Conservation (phyloP, 768 basidiomycete species). For the Saitozyma podzolica region DNA sequence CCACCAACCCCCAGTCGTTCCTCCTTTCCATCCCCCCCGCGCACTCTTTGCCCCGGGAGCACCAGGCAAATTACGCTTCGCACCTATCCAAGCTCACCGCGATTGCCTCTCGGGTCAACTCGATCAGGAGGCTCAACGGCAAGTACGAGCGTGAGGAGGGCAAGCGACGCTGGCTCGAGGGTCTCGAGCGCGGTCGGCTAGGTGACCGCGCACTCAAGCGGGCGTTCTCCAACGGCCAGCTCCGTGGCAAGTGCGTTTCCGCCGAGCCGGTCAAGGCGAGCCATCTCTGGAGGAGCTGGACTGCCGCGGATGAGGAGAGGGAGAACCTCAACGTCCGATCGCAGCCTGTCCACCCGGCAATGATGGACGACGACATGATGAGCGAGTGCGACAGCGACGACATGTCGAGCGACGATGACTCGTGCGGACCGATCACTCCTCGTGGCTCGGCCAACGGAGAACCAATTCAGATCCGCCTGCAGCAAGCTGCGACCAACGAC, state of each 20-base stretch:
- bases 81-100: conserved; percentile 36
- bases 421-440: neutral
- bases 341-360: conserved; percentile 24
- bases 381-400: neutral
- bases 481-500: too few species aligned
- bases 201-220: conserved; percentile 38
- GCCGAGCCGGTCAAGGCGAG: conserved; percentile 19
- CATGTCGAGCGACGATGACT: neutral
- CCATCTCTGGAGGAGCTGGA: conserved; percentile 23
- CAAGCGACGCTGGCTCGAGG: conserved; percentile 43
- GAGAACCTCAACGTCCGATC: neutral
- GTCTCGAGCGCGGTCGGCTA: conserved; percentile 32
- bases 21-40: conserved; percentile 40
- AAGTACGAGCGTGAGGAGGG: conserved; percentile 48
- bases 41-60: conserved; percentile 31
- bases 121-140: conserved; percentile 38
- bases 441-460: neutral
- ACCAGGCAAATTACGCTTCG: conserved; percentile 39
- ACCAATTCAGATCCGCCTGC: too few species aligned
- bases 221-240: conserved; percentile 34
- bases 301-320: conserved; percentile 21
- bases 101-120: conserved; percentile 32
- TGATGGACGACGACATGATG: conserved; percentile 21
- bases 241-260: neutral
- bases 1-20: conserved; percentile 23